Evolutionary conservation across 208 protist species (phyloP).

Genomic region (Novymonas esmeraldas): DNA sequence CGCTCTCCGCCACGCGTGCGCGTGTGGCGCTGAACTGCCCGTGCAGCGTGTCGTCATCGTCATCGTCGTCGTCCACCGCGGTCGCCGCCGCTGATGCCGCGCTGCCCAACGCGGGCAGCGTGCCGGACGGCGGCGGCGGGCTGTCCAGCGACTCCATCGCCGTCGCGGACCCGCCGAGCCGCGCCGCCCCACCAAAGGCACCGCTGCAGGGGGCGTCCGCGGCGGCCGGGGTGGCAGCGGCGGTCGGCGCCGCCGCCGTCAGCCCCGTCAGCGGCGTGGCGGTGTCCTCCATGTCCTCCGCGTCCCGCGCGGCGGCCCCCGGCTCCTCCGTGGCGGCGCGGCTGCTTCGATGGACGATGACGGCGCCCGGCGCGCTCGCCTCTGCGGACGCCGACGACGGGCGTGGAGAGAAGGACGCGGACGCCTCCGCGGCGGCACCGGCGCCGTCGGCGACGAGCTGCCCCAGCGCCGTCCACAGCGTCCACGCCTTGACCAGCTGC

Average conservation of each 20-base stretch:
- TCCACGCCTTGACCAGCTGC: constrained; percentile 25
- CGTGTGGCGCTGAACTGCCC: not conserved
- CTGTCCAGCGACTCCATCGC: not conserved
- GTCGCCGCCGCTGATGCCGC: not conserved
- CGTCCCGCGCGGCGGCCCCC: no score
- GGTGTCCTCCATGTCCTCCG: no score
- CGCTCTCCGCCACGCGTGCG: constrained; percentile 13
- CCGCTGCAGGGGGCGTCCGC: no score
- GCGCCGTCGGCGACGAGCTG: not conserved
- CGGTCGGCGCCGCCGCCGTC: constrained; percentile 3
- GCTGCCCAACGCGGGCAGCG: not conserved
- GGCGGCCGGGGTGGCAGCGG: not conserved
- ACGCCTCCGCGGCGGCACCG: not conserved
- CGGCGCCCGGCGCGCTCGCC: not conserved
- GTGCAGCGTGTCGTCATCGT: not conserved
- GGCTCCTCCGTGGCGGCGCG: not conserved
- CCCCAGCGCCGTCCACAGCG: constrained; percentile 17
- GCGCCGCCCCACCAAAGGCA: no score
- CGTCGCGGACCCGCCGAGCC: not conserved
- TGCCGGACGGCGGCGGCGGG: not conserved
- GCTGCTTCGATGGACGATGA: not conserved
- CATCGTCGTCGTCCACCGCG: not conserved
- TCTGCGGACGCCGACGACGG: constrained; percentile 8
- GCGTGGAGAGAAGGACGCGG: constrained; percentile 5
- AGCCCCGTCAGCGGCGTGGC: not conserved